Percentiles rank a stretch among this genome's conserved stretches.
These are phyloP conservation scores for Arthroderma sp. DNA, from an alignment of 2,329 filamentous ascomycete genomes.

Conservation along the genomic window DNA sequence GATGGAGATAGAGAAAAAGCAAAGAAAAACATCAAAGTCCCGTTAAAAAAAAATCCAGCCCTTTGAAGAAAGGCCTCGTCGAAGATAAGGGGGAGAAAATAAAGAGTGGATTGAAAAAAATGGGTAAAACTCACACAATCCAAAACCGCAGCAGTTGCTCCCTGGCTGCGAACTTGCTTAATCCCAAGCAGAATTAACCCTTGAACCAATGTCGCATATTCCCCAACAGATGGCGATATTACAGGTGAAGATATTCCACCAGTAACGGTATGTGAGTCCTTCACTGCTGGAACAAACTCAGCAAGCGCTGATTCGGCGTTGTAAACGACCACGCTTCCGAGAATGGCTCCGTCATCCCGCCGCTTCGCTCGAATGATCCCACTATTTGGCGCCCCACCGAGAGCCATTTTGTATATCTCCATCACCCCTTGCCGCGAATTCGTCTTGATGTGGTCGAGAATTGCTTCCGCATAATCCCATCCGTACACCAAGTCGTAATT, in stretches of 20 bases:
- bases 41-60: neutral
- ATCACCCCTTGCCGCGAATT: slow-evolving; percentile 64
- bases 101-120: neutral
- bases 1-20: neutral
- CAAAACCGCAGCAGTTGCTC: slow-evolving; percentile 57
- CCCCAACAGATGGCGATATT: slow-evolving; percentile 53
- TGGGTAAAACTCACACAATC: slow-evolving; percentile 54
- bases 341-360: slow-evolving; percentile 50
- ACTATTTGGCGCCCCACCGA: slow-evolving; percentile 57
- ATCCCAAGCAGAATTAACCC: slow-evolving; percentile 69
- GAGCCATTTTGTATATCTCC: slow-evolving; percentile 65
- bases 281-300: slow-evolving; percentile 56
- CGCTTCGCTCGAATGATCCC: slow-evolving; percentile 74
- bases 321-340: slow-evolving; percentile 71
- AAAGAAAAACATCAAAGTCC: neutral
- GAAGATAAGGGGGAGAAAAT: neutral
- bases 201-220: slow-evolving; percentile 61
- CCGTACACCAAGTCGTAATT: slow-evolving; percentile 77
- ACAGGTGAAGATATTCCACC: slow-evolving; percentile 73
- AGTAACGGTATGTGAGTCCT: slow-evolving; percentile 42
- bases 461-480: slow-evolving; percentile 58
- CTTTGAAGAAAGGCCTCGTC: neutral
- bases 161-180: slow-evolving; percentile 67
- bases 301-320: slow-evolving; percentile 55
- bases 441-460: slow-evolving; percentile 61